These are phyloP conservation scores for Carex littledalei DNA, from an alignment of 176 grass and related monocot genomes.

Conservation along the genomic window DNA sequence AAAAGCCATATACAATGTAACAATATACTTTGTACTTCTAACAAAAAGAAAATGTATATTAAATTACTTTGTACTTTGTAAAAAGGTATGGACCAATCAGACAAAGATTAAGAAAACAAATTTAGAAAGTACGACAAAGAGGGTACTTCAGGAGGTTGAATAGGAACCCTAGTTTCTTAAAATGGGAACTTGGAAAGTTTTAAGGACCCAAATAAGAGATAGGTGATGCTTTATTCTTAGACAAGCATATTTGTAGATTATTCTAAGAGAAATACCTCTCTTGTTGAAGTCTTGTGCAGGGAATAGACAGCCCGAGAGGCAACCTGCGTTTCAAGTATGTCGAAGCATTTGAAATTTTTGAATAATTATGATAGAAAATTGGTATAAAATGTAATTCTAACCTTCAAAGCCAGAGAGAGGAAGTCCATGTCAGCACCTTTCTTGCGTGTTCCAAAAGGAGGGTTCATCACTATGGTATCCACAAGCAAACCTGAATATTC, in stretches of 20 bases:
- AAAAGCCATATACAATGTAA: not conserved
- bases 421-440: constrained; percentile 91
- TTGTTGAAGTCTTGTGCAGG: constrained; percentile 86
- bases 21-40: not conserved
- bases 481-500: constrained; percentile 44
- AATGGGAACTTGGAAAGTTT: not conserved
- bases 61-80: not conserved
- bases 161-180: not conserved
- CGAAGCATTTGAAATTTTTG: not conserved
- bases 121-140: not conserved
- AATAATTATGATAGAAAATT: constrained; percentile 7
- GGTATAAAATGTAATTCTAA: constrained; percentile 18
- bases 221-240: not conserved
- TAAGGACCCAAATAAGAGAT: not conserved
- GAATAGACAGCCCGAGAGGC: constrained; percentile 79
- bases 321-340: constrained; percentile 36
- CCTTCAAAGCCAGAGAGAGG: constrained; percentile 75
- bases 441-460: constrained; percentile 82
- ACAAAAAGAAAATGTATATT: not conserved
- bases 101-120: not conserved
- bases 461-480: constrained; percentile 94
- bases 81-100: not conserved
- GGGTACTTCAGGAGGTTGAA: not conserved
- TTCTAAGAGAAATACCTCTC: constrained; percentile 58
- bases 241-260: not conserved